These are phyloP conservation scores for Plasmodium billcollinsi DNA, from an alignment of 169 alveolate species.

Conservation along the genomic window DNA sequence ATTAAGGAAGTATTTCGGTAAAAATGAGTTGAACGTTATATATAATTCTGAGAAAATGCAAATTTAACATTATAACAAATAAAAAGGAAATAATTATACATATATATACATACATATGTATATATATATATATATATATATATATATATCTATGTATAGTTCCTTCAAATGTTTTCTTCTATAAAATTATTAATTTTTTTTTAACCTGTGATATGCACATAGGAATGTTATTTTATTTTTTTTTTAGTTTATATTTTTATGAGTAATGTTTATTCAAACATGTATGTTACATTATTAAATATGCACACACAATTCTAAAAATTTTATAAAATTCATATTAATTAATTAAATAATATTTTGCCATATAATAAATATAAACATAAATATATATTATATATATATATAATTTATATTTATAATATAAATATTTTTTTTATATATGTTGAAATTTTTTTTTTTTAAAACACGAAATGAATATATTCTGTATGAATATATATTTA, in stretches of 20 bases:
- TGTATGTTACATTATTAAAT: too few relatives aligned
- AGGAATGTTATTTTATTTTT: too few relatives aligned
- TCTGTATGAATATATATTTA: background rate
- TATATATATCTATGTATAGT: background rate
- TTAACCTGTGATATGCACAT: too few relatives aligned
- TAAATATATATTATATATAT: background rate
- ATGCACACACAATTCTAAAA: background rate
- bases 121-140: background rate
- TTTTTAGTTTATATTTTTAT: too few relatives aligned
- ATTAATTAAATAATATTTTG: background rate
- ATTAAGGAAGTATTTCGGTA: background rate
- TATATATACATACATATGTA: background rate
- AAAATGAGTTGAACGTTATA: constrained; percentile 1
- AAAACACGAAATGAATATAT: background rate
- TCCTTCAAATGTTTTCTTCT: too few relatives aligned
- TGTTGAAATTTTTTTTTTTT: background rate
- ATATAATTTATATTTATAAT: background rate
- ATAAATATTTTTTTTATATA: background rate
- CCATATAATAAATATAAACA: background rate
- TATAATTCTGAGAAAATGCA: background rate
- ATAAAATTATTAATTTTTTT: too few relatives aligned
- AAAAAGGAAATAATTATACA: background rate
- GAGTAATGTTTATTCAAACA: too few relatives aligned
- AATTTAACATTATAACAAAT: background rate
- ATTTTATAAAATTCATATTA: background rate